These are phyloP conservation scores for Globisporangium recalcitrans DNA, from an alignment of 352 stramenopile genomes.

Conservation along the genomic window DNA sequence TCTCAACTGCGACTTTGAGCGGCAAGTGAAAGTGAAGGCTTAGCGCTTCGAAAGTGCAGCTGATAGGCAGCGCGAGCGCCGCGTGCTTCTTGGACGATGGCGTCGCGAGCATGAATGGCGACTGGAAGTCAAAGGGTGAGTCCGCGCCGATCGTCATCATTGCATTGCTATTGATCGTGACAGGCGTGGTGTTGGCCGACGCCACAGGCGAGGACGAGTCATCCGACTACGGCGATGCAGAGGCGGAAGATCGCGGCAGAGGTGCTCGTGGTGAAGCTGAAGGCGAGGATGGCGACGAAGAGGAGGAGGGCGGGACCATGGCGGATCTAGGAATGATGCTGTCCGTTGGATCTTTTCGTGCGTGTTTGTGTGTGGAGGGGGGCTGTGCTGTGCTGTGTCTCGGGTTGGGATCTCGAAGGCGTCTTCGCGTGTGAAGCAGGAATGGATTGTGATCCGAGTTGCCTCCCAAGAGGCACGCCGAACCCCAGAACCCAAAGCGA, in stretches of 20 bases:
- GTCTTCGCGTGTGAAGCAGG: background rate
- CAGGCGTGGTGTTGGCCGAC: constrained; percentile 1
- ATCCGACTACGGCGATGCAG: background rate
- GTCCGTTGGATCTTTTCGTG: constrained; percentile 10
- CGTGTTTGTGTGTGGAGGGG: background rate
- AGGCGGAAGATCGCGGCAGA: background rate
- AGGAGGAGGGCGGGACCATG: constrained; percentile 2
- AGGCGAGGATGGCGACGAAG: background rate
- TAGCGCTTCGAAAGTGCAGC: constrained; percentile 30
- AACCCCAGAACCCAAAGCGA: background rate
- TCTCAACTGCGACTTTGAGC: constrained; percentile 60
- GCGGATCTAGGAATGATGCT: constrained; percentile 9
- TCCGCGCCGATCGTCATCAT: constrained; percentile 8
- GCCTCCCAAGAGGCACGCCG: constrained; percentile 7
- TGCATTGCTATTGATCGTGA: background rate
- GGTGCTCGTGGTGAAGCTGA: background rate
- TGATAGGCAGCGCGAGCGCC: constrained; percentile 24
- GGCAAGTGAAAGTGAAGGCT: constrained; percentile 54
- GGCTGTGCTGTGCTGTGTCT: too few relatives aligned
- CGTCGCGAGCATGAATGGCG: constrained; percentile 21
- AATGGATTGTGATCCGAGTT: constrained; percentile 5
- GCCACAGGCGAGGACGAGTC: background rate
- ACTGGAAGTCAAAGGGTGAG: constrained; percentile 18
- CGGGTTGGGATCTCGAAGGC: background rate
- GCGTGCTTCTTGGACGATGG: constrained; percentile 15